A percentile compares a stretch with the other conserved stretches of the same genome.
These are phyloP conservation scores for Asterophora lycoperdoides DNA, from an alignment of 768 basidiomycete genomes.

Conservation along the genomic window DNA sequence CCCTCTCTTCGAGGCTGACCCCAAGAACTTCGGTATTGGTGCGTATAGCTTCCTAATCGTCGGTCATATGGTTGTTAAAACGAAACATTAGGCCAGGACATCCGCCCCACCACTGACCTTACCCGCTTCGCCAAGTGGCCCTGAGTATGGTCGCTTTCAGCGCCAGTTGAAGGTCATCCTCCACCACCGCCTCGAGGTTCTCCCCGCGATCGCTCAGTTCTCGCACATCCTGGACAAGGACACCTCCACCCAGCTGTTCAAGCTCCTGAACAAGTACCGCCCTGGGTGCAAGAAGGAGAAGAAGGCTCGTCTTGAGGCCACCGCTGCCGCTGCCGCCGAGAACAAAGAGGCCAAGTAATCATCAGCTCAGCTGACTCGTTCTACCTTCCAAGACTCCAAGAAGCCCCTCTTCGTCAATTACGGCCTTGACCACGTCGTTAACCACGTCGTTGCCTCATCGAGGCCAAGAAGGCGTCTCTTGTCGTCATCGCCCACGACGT, in stretches of 20 bases:
- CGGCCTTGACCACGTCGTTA: constrained; percentile 95
- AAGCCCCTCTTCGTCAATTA: constrained; percentile 96
- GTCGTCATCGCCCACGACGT: constrained; percentile 98
- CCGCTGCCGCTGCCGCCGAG: constrained; percentile 74
- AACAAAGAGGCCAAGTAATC: constrained; percentile 56
- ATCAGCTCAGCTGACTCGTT: neutral
- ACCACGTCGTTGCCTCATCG: too few relatives aligned
- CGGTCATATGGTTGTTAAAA: neutral
- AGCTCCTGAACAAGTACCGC: constrained; percentile 96
- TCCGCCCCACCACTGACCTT: constrained; percentile 84
- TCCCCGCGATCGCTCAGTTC: constrained; percentile 97
- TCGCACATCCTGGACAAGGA: constrained; percentile 98
- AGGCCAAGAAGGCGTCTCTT: constrained; percentile 96
- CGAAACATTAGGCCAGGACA: constrained; percentile 71
- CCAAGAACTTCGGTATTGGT: constrained; percentile 98
- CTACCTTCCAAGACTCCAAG: constrained; percentile 72
- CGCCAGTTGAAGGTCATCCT: constrained; percentile 99
- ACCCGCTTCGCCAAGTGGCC: constrained; percentile 99
- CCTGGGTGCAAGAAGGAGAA: constrained; percentile 96
- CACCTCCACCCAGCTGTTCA: constrained; percentile 97
- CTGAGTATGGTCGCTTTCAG: constrained; percentile 95
- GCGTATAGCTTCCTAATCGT: constrained; percentile 17
- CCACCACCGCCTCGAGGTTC: constrained; percentile 95
- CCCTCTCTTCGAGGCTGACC: constrained; percentile 88
- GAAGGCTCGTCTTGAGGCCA: constrained; percentile 82